Conservation (phyloP, 2,329 filamentous ascomycete genomes). For the Cadophora sp. region DNA sequence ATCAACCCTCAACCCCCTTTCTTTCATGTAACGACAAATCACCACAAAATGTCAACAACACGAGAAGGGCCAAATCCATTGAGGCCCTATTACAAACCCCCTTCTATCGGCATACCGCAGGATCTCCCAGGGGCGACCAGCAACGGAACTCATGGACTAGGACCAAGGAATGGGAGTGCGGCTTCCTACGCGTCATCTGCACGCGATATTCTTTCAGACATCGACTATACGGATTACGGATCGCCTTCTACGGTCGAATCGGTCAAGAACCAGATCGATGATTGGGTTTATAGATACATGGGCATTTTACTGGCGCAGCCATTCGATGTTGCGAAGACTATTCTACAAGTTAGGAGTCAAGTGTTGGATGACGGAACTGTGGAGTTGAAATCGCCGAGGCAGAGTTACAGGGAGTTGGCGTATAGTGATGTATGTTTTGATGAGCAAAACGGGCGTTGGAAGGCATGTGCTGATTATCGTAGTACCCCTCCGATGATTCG, state of each 20-base stretch:
- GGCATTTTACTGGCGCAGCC: constrained; percentile 90
- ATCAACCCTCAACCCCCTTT: constrained; percentile 16
- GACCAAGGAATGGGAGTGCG: constrained; percentile 47
- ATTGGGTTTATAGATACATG: constrained; percentile 90
- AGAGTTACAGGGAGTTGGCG: constrained; percentile 36
- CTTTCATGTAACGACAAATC: constrained; percentile 20
- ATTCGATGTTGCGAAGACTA: constrained; percentile 95
- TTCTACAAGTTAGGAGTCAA: constrained; percentile 78
- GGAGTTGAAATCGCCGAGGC: constrained; percentile 34
- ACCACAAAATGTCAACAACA: constrained; percentile 51
- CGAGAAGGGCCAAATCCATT: constrained; percentile 63
- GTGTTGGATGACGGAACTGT: constrained; percentile 41
- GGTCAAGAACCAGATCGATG: constrained; percentile 78
- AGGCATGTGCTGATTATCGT: constrained; percentile 29
- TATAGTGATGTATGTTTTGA: constrained; percentile 39
- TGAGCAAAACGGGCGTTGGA: constrained; percentile 12
- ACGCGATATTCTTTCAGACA: constrained; percentile 84
- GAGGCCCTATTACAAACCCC: constrained; percentile 67
- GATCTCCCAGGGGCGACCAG: constrained; percentile 48
- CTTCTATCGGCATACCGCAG: constrained; percentile 66
- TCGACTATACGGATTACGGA: constrained; percentile 91
- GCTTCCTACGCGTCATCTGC: constrained; percentile 69
- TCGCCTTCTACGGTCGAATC: constrained; percentile 79
- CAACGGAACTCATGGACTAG: constrained; percentile 41
- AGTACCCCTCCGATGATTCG: constrained; percentile 67